Percentiles rank a stretch among this genome's conserved stretches.
These are phyloP conservation scores for Blastobotrys robertii DNA, from an alignment of 805 yeast species.

Conservation along the genomic window DNA sequence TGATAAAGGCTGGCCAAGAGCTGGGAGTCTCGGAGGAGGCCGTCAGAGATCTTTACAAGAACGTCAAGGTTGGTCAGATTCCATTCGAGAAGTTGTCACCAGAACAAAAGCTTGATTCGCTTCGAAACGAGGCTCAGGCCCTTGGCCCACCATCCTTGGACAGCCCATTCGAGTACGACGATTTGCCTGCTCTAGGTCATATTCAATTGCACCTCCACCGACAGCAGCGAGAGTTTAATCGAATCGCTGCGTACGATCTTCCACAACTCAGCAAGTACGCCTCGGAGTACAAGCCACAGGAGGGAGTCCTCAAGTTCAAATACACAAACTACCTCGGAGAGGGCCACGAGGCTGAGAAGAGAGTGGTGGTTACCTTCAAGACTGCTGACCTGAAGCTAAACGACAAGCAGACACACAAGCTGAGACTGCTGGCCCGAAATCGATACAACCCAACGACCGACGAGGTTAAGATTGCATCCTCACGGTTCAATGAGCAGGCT, in stretches of 20 bases:
- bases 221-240: slow-evolving; percentile 61
- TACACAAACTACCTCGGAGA: slow-evolving; percentile 72
- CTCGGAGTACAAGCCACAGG: slow-evolving; percentile 46
- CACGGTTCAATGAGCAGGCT: slow-evolving; percentile 61
- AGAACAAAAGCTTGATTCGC: slow-evolving; percentile 12
- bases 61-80: slow-evolving; percentile 16
- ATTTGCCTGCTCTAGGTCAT: slow-evolving; percentile 61
- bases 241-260: slow-evolving; percentile 86
- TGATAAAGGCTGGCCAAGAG: slow-evolving; percentile 23
- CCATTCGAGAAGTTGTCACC: slow-evolving; percentile 11
- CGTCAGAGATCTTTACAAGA: slow-evolving; percentile 19
- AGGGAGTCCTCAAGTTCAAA: slow-evolving; percentile 42
- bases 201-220: slow-evolving; percentile 62
- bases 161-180: slow-evolving; percentile 44
- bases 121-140: slow-evolving; percentile 17
- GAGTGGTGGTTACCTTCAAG: slow-evolving; percentile 51
- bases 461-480: slow-evolving; percentile 53
- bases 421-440: slow-evolving; percentile 67
- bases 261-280: slow-evolving; percentile 74
- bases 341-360: slow-evolving; percentile 55
- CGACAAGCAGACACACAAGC: slow-evolving; percentile 53
- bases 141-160: slow-evolving; percentile 17
- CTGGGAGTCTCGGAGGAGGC: slow-evolving; percentile 22
- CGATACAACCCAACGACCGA: slow-evolving; percentile 60
- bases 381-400: slow-evolving; percentile 36